Base-by-base conservation (phyloP, 345 rosid genomes). In the Corchorus capsularis region DNA sequence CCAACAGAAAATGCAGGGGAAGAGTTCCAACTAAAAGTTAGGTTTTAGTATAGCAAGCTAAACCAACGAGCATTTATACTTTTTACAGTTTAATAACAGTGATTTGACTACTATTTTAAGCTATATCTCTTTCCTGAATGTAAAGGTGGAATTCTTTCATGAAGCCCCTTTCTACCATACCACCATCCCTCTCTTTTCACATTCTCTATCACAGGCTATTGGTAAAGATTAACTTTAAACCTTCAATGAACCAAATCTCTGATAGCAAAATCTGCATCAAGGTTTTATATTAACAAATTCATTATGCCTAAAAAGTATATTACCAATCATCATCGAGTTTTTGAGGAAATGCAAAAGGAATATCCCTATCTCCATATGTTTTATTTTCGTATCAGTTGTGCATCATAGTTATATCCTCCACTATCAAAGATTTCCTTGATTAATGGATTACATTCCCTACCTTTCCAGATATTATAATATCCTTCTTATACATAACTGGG, bases 161-260 rank as follows among this genome's bases (percentile, higher is more conserved):
- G 34, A 50, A 5, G 37, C 16, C 72, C 59, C 8, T 49, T 2
- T 69, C 73, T 9, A 27, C 60, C 52, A 69, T 16, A 50, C 60
- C 60, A 52, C 15, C 41, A 17, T 34, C 46, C 60, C 46, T 69
- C 57, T 49, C 73, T 69, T 69, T 50, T 32, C 45, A 69, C 60
- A 17, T 66, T 69, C 59, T 50, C 60, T 8, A 39, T 43, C 56
- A 69, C 37, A 32, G 72, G 52, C 47, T n/a, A 43, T 45, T 39
- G 68, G 49, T 17, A 17, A 39, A 8, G 9, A 16, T 45, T 43
- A 45, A 45, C 35, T 43, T 65, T 50, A 56, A 27, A 50, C 57
- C 59, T 52, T 20, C 32, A 12, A 50, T 32, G 22, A 52, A 34
- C 61, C 60, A 69, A 46, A 52, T 12, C 61, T 34, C 73, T 35